Conservation (phyloP, 331 rosid species). For the Ulmus americana region DNA sequence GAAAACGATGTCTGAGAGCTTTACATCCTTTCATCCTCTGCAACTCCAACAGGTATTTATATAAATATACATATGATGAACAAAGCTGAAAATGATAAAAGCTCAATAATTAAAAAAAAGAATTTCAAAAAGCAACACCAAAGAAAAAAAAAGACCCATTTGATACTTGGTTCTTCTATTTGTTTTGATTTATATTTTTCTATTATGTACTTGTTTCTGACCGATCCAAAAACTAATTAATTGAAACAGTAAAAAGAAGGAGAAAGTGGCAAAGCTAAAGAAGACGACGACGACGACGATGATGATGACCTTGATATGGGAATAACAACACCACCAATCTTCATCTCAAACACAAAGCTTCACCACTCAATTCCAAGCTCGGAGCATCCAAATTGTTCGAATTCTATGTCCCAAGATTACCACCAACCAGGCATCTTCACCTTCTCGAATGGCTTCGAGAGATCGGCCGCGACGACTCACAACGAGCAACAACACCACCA, state of each 20-base stretch:
- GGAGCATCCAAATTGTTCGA: constrained; percentile 24
- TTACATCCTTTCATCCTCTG: constrained; percentile 58
- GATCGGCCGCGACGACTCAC: constrained; percentile 38
- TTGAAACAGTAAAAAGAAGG: constrained; percentile 17
- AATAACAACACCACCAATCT: constrained; percentile 38
- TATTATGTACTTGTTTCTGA: constrained; percentile 23
- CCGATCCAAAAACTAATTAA: constrained; percentile 27
- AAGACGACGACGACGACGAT: constrained; percentile 37
- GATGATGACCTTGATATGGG: constrained; percentile 48
- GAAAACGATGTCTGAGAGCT: constrained; percentile 81
- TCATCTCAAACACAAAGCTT: constrained; percentile 19
- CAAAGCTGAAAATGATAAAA: constrained; percentile 48
- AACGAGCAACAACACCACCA: constrained; percentile 36
- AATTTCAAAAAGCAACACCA: constrained; percentile 16
- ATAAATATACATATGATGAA: constrained; percentile 24
- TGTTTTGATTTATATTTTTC: constrained; percentile 20
- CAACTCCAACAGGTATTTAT: constrained; percentile 53
- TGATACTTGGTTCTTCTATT: constrained; percentile 7
- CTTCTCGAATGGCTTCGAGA: constrained; percentile 77
- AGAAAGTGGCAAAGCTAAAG: constrained; percentile 26
- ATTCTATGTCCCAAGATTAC: constrained; percentile 92
- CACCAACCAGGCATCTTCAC: constrained; percentile 55
- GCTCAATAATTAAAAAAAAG: constrained; percentile 23
- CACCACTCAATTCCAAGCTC: constrained; percentile 23
- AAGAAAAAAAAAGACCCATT: constrained; percentile 16